Conservation (phyloP, 768 basidiomycete species). For the Hygrocybe punicea region DNA sequence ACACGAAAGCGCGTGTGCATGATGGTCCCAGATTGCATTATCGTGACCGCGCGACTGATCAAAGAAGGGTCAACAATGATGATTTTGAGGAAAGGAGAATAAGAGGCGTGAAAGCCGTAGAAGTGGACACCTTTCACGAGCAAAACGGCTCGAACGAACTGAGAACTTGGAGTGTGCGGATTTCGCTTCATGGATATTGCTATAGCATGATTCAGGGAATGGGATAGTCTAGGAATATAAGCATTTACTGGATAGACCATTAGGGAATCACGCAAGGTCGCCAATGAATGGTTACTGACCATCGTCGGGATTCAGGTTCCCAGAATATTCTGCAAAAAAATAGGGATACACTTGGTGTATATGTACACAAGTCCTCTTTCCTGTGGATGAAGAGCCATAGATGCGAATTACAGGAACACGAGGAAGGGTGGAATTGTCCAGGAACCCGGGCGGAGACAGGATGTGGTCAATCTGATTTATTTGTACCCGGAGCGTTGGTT, state of each 20-base stretch:
- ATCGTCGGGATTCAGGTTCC: constrained; percentile 55
- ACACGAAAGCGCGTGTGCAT: constrained; percentile 75
- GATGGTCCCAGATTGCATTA: constrained; percentile 78
- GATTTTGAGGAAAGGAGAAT: constrained; percentile 87
- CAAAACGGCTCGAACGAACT: constrained; percentile 69
- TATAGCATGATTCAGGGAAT: constrained; percentile 83
- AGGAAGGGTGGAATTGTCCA: constrained; percentile 62
- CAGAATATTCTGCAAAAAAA: constrained; percentile 81
- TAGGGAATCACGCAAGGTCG: constrained; percentile 4
- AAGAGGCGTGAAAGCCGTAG: constrained; percentile 87
- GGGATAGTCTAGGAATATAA: constrained; percentile 65
- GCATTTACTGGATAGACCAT: constrained; percentile 53
- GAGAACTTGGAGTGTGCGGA: constrained; percentile 53
- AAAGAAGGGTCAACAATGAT: constrained; percentile 66
- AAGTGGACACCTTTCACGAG: constrained; percentile 94
- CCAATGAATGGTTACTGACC: constrained; percentile 41
- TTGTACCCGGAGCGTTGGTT: constrained; percentile 38
- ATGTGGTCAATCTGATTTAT: constrained; percentile 64
- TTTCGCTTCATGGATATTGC: constrained; percentile 75
- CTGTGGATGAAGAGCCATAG: constrained; percentile 76
- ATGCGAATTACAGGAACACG: constrained; percentile 81
- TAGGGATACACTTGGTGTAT: constrained; percentile 95
- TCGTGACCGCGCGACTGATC: constrained; percentile 65
- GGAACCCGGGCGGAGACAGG: constrained; percentile 52
- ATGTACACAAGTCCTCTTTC: constrained; percentile 80